Percentiles rank a stretch among this genome's conserved stretches.
Conservation (phyloP, 2,329 filamentous ascomycete species). For the Penicillium sp. region DNA sequence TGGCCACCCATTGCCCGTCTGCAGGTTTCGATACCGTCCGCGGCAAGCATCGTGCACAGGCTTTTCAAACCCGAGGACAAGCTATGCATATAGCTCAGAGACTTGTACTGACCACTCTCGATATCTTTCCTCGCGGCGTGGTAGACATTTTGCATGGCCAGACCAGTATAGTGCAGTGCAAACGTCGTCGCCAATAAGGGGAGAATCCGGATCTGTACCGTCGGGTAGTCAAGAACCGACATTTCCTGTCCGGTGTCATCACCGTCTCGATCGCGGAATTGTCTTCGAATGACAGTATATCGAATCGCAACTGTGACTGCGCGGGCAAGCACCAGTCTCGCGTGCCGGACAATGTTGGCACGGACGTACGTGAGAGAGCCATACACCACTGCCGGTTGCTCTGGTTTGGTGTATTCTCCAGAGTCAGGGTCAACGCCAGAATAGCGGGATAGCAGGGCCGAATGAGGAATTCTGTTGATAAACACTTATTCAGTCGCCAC, state of each 20-base stretch:
- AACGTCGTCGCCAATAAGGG: conserved; percentile 50
- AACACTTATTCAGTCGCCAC: neutral
- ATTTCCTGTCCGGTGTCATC: conserved; percentile 45
- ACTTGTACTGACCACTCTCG: conserved; percentile 44
- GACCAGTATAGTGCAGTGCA: conserved; percentile 41
- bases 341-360: conserved; percentile 40
- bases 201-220: conserved; percentile 49
- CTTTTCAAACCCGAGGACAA: conserved; percentile 51
- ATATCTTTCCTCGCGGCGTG: conserved; percentile 42
- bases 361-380: conserved; percentile 47
- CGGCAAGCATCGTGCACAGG: conserved; percentile 48
- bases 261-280: conserved; percentile 47
- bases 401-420: conserved; percentile 42
- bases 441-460: conserved; percentile 47
- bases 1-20: conserved; percentile 50
- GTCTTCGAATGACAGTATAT: conserved; percentile 45
- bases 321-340: conserved; percentile 47
- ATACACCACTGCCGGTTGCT: conserved; percentile 46
- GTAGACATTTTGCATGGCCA: conserved; percentile 48
- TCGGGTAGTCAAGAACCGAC: conserved; percentile 49
- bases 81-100: conserved; percentile 48
- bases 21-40: conserved; percentile 51
- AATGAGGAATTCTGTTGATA: conserved; percentile 36
- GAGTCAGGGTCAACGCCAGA: conserved; percentile 44
- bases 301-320: conserved; percentile 50